phyloP scores from a whole-genome alignment of 805 yeast genomes.

The Schwanniomyces sp. region DNA sequence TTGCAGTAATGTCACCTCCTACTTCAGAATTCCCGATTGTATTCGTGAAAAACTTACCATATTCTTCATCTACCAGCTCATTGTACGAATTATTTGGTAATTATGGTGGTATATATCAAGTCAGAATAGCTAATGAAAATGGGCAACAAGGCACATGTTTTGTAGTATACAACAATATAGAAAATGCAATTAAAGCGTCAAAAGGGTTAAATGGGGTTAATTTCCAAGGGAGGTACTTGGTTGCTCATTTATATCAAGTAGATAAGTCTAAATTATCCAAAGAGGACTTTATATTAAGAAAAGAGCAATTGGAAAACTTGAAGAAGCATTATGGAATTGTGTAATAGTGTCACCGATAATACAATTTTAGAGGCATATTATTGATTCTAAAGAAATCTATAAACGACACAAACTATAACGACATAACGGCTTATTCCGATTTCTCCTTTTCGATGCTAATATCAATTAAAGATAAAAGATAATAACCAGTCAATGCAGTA shows the following conservation, averaged over 20 bases:
- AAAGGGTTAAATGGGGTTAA: constrained; percentile 61
- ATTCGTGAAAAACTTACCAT: constrained; percentile 59
- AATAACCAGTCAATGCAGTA: constrained; percentile 56
- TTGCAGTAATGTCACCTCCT: constrained; percentile 1
- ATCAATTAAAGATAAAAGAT: constrained; percentile 39
- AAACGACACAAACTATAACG: background rate
- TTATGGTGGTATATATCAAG: constrained; percentile 57
- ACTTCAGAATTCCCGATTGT: constrained; percentile 40
- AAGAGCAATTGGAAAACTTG: constrained; percentile 26
- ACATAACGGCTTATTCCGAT: background rate
- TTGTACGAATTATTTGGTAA: constrained; percentile 53
- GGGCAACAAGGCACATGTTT: constrained; percentile 58
- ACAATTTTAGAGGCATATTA: background rate
- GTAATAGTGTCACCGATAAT: background rate
- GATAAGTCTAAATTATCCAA: constrained; percentile 32
- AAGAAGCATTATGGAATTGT: constrained; percentile 10
- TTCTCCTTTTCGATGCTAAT: constrained; percentile 21
- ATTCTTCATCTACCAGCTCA: constrained; percentile 43
- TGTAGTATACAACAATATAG: constrained; percentile 50
- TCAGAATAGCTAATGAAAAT: constrained; percentile 42
- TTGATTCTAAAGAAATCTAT: background rate
- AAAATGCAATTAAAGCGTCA: constrained; percentile 50
- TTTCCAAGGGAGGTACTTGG: constrained; percentile 57
- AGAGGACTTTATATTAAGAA: constrained; percentile 23
- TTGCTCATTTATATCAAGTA: constrained; percentile 47